Percentiles rank a stretch among this genome's conserved stretches.
phyloP scores from a whole-genome alignment of 1,284 basidiomycete species.

The Rhodotorula glutinis region DNA sequence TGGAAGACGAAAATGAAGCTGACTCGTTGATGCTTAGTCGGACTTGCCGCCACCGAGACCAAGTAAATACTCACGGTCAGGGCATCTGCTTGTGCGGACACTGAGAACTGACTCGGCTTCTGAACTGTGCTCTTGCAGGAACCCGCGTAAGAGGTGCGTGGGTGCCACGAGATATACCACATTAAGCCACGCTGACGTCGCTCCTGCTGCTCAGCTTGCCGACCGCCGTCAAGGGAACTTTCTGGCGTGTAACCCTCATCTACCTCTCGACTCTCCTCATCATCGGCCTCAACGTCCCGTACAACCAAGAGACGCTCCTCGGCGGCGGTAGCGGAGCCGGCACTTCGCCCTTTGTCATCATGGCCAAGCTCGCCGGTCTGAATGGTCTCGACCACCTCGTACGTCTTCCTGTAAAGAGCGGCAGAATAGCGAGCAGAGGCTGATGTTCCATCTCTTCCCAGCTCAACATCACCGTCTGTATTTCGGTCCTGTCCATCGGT shows the following conservation, averaged over 20 bases:
- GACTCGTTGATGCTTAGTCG: slow-evolving; percentile 48
- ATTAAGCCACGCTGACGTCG: slow-evolving; percentile 13
- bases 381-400: slow-evolving; percentile 51
- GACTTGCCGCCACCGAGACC: slow-evolving; percentile 63
- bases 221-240: slow-evolving; percentile 25
- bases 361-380: slow-evolving; percentile 51
- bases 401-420: neutral
- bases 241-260: slow-evolving; percentile 48
- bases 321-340: slow-evolving; percentile 49
- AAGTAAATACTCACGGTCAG: slow-evolving; percentile 50
- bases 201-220: slow-evolving; percentile 33
- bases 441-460: neutral
- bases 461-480: slow-evolving; percentile 49
- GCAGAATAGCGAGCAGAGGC: too few species aligned
- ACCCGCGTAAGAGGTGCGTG: slow-evolving; percentile 51
- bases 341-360: slow-evolving; percentile 55
- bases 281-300: slow-evolving; percentile 58
- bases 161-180: too few species aligned
- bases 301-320: slow-evolving; percentile 44
- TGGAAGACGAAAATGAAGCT: neutral
- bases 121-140: slow-evolving; percentile 16
- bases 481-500: slow-evolving; percentile 49
- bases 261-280: slow-evolving; percentile 58
- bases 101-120: too few species aligned
- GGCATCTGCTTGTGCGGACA: too few species aligned